Evolutionary conservation across 805 yeast genomes (phyloP), one percentile per base, ranked within the genome.

Genomic region (Yarrowia deformans): DNA sequence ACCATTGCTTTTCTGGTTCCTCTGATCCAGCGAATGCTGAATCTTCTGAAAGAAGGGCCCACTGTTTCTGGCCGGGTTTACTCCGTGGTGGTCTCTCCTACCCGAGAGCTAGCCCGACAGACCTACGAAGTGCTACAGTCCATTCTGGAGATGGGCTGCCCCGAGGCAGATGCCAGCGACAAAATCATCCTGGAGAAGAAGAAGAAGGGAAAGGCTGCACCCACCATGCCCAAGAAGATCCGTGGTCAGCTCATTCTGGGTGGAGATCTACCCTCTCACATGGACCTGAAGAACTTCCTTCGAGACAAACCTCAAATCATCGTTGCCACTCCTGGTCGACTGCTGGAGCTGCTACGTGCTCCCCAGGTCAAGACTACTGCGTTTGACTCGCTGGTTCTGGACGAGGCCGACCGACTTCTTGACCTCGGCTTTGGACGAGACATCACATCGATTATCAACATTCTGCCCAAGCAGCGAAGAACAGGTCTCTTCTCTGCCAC

Each of bases 401-500:
- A 95, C 77, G 98, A 95, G 79, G 98, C 98, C 8, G 99, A 95
- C 75, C 86, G 92, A 73, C 81, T 94, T 43, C 81, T 94, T 42
- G 98, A 93, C 75, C 76, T 87, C 40, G 89, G 92, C 50, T 91
- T 92, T 75, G 98, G 93, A 76, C 77, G 87, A 35, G 90, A 93
- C 48, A 92, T 93, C 76, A 85, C 85, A 35, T 82, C 81, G 50
- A 93, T 92, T 54, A 86, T 91, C 52, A 86, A 88, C 52, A 81
- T 84, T 55, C 80, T 95, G 37, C 99, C 99, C 0, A 89, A 91
- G 73, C 99, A 94, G 79, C 87, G 97, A 74, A 84, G 99, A 75
- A 92, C 97, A 0, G 99, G 98, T 0, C 81, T 94, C 19, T 94
- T 94, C 76, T 92, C 97, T 0, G 99, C 99, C 1, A 95, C 99